A percentile compares a stretch with the other conserved stretches of the same genome.
Conservation (phyloP, 2,329 filamentous ascomycete genomes). For the Xylariaceae sp. region DNA sequence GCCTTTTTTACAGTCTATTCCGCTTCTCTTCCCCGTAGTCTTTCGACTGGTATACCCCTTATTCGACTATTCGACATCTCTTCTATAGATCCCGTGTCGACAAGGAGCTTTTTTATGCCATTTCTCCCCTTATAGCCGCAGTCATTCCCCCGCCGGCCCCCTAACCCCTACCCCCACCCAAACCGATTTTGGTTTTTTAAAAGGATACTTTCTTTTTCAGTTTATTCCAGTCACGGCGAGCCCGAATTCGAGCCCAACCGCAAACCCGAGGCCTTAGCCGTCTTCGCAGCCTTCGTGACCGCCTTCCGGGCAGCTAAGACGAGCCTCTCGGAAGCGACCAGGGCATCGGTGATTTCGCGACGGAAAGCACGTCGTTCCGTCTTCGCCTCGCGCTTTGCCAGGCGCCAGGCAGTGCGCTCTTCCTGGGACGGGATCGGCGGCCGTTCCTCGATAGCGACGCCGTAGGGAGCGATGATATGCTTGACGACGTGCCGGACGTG, state of each 20-base stretch:
- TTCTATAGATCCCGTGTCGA: not conserved
- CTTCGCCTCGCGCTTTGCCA: constrained; percentile 19
- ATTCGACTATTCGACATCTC: not conserved
- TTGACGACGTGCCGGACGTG: constrained; percentile 69
- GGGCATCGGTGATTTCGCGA: not conserved
- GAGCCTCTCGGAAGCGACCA: not conserved
- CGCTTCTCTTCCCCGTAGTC: not conserved
- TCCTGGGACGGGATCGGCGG: constrained; percentile 60
- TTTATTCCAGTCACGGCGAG: too few relatives aligned
- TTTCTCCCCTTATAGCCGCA: not conserved
- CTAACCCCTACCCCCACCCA: too few relatives aligned
- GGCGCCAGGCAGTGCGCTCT: constrained; percentile 53
- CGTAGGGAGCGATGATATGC: constrained; percentile 65
- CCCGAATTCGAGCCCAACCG: too few relatives aligned
- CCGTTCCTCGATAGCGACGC: constrained; percentile 56
- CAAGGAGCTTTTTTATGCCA: too few relatives aligned
- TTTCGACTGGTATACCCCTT: not conserved
- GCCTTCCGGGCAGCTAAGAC: too few relatives aligned
- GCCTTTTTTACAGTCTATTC: not conserved
- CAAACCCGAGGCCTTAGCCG: too few relatives aligned
- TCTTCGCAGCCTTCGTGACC: too few relatives aligned
- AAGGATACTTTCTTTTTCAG: too few relatives aligned
- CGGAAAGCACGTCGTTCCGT: constrained; percentile 14
- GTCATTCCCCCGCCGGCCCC: not conserved
- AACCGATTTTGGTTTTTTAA: too few relatives aligned